These are phyloP conservation scores for Theileria orientalis DNA, from an alignment of 169 alveolate genomes.

Conservation along the genomic window DNA sequence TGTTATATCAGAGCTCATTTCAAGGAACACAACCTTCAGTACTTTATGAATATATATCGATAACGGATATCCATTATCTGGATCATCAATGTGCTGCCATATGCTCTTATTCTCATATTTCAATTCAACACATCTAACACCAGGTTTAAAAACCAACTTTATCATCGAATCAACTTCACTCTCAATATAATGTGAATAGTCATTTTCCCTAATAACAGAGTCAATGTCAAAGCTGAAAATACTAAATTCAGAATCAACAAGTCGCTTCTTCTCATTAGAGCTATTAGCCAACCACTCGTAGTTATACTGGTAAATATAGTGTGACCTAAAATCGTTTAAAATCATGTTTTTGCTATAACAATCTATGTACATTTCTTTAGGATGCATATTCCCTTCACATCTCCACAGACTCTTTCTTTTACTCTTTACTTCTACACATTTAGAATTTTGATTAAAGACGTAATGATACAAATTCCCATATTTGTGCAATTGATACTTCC, in stretches of 20 bases:
- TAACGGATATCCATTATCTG: background rate
- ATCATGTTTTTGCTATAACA: background rate
- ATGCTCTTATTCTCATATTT: background rate
- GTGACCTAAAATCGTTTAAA: background rate
- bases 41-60: conserved; percentile 1
- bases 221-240: background rate
- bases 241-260: background rate
- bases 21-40: background rate
- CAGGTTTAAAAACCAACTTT: background rate
- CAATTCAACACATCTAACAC: background rate
- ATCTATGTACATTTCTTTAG: background rate
- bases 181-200: background rate
- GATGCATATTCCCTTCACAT: background rate
- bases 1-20: background rate
- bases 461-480: background rate
- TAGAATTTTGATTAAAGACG: background rate
- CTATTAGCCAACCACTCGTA: background rate
- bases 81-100: background rate
- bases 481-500: too few relatives aligned
- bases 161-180: background rate
- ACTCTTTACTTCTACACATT: background rate
- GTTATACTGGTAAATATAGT: background rate
- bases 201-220: background rate
- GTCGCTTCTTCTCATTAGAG: background rate
- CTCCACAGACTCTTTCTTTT: background rate